phyloP scores from a whole-genome alignment of 2,329 filamentous ascomycete species.

The Cercospora sp. region DNA sequence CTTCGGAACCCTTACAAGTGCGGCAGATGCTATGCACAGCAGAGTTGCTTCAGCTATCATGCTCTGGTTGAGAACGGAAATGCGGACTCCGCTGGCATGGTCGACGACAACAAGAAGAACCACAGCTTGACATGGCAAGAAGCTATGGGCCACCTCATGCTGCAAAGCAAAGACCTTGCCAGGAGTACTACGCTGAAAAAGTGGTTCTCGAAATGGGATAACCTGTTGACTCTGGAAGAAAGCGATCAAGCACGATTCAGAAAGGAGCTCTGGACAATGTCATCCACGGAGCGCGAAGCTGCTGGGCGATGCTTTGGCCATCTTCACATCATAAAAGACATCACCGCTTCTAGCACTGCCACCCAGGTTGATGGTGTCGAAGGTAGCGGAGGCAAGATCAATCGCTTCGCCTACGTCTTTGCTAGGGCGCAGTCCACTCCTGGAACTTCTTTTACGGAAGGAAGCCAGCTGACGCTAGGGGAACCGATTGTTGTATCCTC shows the following conservation, averaged over 20 bases:
- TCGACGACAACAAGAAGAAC: conserved; percentile 56
- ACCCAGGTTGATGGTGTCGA: conserved; percentile 34
- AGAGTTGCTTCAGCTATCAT: conserved; percentile 89
- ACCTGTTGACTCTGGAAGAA: conserved; percentile 89
- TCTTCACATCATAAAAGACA: conserved; percentile 67
- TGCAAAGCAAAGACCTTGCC: conserved; percentile 50
- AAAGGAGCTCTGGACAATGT: conserved; percentile 93
- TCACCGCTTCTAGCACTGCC: conserved; percentile 26
- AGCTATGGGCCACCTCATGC: conserved; percentile 54
- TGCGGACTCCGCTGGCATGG: conserved; percentile 76
- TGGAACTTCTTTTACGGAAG: conserved; percentile 79
- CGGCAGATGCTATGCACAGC: conserved; percentile 84
- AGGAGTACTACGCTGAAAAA: conserved; percentile 63
- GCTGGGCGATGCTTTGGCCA: conserved; percentile 87
- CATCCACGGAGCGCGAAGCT: conserved; percentile 82
- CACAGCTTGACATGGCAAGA: conserved; percentile 64
- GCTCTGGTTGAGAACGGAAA: conserved; percentile 82
- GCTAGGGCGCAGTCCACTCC: conserved; percentile 56
- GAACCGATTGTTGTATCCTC: conserved; percentile 97
- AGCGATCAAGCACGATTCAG: conserved; percentile 83
- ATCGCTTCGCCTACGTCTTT: conserved; percentile 85
- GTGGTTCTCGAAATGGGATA: conserved; percentile 95
- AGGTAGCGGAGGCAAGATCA: conserved; percentile 70
- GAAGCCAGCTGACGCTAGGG: conserved; percentile 77
- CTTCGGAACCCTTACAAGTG: conserved; percentile 79